Conservation (phyloP, 2,329 filamentous ascomycete species). For the Fusarium transvaalense region DNA sequence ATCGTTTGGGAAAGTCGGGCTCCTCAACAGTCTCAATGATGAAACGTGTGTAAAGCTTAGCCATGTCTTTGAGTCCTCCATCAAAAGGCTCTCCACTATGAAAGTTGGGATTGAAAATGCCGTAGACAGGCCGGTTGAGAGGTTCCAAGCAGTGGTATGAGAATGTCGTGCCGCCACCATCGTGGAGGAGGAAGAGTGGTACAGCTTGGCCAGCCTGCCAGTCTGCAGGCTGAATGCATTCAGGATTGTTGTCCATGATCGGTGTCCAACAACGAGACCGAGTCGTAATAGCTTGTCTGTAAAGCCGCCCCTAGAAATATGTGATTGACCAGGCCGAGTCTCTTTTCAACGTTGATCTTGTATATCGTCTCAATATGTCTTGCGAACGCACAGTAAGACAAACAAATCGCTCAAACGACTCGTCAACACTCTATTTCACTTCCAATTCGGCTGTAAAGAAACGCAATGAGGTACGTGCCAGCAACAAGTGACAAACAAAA, state of each 20-base stretch:
- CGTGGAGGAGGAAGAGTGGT: conserved; percentile 70
- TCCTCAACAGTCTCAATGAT: conserved; percentile 56
- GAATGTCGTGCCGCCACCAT: conserved; percentile 71
- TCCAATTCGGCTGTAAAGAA: background rate
- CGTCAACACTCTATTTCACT: background rate
- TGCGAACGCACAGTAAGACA: conserved; percentile 8
- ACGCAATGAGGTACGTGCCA: background rate
- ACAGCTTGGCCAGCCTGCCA: conserved; percentile 49
- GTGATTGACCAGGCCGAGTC: background rate
- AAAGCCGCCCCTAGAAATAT: background rate
- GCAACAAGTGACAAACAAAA: background rate
- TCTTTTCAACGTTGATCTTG: background rate
- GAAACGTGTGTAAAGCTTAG: conserved; percentile 60
- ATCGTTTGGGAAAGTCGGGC: conserved; percentile 47
- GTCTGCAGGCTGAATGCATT: conserved; percentile 53
- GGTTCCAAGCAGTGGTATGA: conserved; percentile 67
- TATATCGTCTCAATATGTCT: conserved; percentile 1
- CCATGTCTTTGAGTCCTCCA: conserved; percentile 68
- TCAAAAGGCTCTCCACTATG: conserved; percentile 60
- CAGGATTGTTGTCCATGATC: conserved; percentile 49
- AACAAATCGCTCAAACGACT: conserved; percentile 38
- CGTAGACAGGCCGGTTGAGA: conserved; percentile 64
- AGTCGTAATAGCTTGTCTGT: background rate
- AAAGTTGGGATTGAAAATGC: conserved; percentile 68
- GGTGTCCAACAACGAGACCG: background rate